phyloP scores from a whole-genome alignment of 1,284 basidiomycete genomes.

The Rhizopogon parksii region DNA sequence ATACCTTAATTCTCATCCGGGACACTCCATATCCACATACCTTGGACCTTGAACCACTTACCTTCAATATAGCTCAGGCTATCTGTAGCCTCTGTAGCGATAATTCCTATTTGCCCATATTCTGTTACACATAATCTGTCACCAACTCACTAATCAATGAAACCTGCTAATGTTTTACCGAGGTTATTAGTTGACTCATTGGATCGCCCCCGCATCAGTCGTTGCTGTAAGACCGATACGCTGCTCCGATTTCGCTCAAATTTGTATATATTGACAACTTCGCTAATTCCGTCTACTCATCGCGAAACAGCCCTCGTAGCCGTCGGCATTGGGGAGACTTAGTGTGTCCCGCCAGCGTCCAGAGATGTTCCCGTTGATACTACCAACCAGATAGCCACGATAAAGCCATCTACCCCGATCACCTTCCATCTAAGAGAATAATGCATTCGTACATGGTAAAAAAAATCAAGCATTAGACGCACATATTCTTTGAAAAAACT shows the following conservation, averaged over 20 bases:
- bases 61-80: background rate
- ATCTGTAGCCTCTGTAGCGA: background rate
- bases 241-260: background rate
- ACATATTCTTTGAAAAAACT: conserved; percentile 72
- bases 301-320: conserved; percentile 72
- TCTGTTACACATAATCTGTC: no score
- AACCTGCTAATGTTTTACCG: background rate
- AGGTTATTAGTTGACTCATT: background rate
- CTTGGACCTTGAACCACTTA: background rate
- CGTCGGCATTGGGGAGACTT: conserved; percentile 45
- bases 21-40: no score
- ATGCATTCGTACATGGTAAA: background rate
- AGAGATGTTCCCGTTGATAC: conserved; percentile 52
- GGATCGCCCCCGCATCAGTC: background rate
- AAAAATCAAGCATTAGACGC: conserved; percentile 21
- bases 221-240: background rate
- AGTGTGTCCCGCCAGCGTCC: conserved; percentile 73
- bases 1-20: background rate
- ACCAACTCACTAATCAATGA: no score
- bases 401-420: conserved; percentile 74
- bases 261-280: background rate
- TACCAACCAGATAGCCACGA: conserved; percentile 66
- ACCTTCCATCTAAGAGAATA: conserved; percentile 44
- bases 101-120: no score
- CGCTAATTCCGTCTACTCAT: conserved; percentile 56